Evolutionary conservation across 106 monocot species (phyloP).

Genomic region (Iris macrosiphon): DNA sequence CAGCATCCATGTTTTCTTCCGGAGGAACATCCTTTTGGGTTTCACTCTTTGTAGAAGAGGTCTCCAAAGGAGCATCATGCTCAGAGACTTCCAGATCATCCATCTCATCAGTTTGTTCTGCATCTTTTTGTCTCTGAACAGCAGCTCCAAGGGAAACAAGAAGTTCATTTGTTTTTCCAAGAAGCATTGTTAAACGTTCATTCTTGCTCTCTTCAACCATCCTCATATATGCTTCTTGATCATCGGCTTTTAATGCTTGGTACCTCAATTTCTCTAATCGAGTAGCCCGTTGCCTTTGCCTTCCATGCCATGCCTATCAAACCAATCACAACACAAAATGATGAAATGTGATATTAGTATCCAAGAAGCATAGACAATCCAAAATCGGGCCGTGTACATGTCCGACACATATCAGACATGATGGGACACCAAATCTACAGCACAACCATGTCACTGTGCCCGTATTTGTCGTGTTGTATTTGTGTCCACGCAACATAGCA

Average conservation of each 20-base stretch:
- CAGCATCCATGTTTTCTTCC: conserved; percentile 41
- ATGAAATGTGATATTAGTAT: too few species aligned
- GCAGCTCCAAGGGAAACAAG: conserved; percentile 97
- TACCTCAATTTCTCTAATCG: conserved; percentile 81
- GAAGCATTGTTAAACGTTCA: conserved; percentile 85
- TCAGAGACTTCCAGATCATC: conserved; percentile 37
- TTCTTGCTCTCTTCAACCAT: conserved; percentile 99
- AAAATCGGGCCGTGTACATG: too few species aligned
- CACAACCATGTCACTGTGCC: too few species aligned
- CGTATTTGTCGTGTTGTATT: too few species aligned
- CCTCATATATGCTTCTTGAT: conserved; percentile 95
- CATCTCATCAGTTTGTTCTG: conserved; percentile 48
- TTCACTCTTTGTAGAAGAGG: conserved; percentile 33
- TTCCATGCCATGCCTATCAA: conserved; percentile 83
- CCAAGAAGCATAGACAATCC: too few species aligned
- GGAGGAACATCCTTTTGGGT: conserved; percentile 24
- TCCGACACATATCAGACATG: too few species aligned
- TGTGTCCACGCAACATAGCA: too few species aligned
- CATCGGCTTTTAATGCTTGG: conserved; percentile 87
- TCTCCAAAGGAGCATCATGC: conserved; percentile 32
- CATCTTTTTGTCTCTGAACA: conserved; percentile 90
- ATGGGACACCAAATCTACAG: too few species aligned
- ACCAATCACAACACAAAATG: too few species aligned
- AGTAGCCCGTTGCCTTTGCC: conserved; percentile 87
- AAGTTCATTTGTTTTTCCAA: conserved; percentile 97